Evolutionary conservation across 2,329 filamentous ascomycete genomes (phyloP).

Genomic region (Talaromyces amestolkiae): DNA sequence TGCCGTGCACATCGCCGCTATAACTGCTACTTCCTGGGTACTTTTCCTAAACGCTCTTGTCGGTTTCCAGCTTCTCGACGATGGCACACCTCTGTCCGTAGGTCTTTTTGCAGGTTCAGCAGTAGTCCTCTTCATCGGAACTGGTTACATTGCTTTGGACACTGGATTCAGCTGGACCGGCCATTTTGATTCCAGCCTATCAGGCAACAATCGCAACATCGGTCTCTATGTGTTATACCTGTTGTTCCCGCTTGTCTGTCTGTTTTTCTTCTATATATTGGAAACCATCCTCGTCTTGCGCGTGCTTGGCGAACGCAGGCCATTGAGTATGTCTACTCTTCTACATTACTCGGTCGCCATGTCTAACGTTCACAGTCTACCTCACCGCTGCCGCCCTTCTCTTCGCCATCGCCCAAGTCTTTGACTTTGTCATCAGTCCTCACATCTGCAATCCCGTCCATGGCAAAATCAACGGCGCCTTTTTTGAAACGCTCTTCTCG

Average conservation of each 20-base stretch:
- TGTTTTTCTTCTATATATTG: constrained; percentile 82
- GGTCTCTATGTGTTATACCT: constrained; percentile 93
- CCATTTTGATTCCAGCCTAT: constrained; percentile 65
- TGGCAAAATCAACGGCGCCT: constrained; percentile 85
- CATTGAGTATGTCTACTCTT: constrained; percentile 65
- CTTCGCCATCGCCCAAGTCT: constrained; percentile 90
- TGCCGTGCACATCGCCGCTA: constrained; percentile 84
- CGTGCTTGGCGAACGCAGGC: constrained; percentile 81
- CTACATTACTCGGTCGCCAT: background rate
- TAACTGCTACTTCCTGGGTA: constrained; percentile 84
- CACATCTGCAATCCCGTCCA: constrained; percentile 81
- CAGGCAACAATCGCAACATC: constrained; percentile 65
- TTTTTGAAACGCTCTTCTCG: constrained; percentile 94
- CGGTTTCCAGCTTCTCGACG: constrained; percentile 89
- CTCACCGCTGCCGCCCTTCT: constrained; percentile 70
- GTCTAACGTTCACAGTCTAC: constrained; percentile 56
- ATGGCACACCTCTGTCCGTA: constrained; percentile 82
- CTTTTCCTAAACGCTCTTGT: constrained; percentile 88
- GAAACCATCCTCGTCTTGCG: constrained; percentile 80
- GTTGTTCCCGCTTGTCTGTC: constrained; percentile 80
- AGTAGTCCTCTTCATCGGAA: constrained; percentile 74
- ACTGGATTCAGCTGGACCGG: constrained; percentile 84
- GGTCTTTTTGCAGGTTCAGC: constrained; percentile 72
- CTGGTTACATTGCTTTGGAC: constrained; percentile 92
- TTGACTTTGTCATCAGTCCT: constrained; percentile 90